These are phyloP conservation scores for Myxozyma lipomycoides DNA, from an alignment of 805 yeast genomes.

Conservation along the genomic window DNA sequence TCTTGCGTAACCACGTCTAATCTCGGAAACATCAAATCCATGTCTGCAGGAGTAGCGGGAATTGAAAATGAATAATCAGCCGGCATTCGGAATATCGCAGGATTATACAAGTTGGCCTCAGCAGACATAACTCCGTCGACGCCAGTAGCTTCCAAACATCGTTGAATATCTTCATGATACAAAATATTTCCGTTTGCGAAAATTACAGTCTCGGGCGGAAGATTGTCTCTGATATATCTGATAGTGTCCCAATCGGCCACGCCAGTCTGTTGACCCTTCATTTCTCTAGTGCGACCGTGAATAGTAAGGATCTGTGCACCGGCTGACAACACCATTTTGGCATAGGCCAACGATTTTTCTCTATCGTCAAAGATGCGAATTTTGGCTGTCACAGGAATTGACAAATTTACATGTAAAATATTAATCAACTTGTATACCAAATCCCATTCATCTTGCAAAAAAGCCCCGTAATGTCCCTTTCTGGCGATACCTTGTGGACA, in stretches of 20 bases:
- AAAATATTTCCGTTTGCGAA: slow-evolving; percentile 94
- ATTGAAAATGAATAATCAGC: slow-evolving; percentile 1
- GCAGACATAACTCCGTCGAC: slow-evolving; percentile 98
- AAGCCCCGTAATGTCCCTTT: slow-evolving; percentile 93
- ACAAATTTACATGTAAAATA: slow-evolving; percentile 65
- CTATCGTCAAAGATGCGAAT: slow-evolving; percentile 83
- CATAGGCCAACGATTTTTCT: slow-evolving; percentile 79
- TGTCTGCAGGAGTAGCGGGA: slow-evolving; percentile 40
- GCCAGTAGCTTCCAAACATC: slow-evolving; percentile 58
- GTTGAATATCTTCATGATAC: slow-evolving; percentile 74
- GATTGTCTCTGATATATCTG: slow-evolving; percentile 67
- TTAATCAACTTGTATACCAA: slow-evolving; percentile 62
- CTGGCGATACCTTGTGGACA: slow-evolving; percentile 98
- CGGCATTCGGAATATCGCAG: slow-evolving; percentile 63
- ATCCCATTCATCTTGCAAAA: slow-evolving; percentile 96
- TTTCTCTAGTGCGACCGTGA: slow-evolving; percentile 94
- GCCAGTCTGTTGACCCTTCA: slow-evolving; percentile 96
- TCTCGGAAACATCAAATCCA: slow-evolving; percentile 71
- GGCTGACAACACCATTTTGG: slow-evolving; percentile 80
- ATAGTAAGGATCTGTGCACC: slow-evolving; percentile 95
- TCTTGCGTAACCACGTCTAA: slow-evolving; percentile 81
- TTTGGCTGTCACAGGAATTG: slow-evolving; percentile 89
- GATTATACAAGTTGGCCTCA: slow-evolving; percentile 90
- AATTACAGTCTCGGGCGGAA: slow-evolving; percentile 79
- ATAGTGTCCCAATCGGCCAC: slow-evolving; percentile 89